These are phyloP conservation scores for Neurospora sp. DNA, from an alignment of 495 filamentous ascomycete species.

Conservation along the genomic window DNA sequence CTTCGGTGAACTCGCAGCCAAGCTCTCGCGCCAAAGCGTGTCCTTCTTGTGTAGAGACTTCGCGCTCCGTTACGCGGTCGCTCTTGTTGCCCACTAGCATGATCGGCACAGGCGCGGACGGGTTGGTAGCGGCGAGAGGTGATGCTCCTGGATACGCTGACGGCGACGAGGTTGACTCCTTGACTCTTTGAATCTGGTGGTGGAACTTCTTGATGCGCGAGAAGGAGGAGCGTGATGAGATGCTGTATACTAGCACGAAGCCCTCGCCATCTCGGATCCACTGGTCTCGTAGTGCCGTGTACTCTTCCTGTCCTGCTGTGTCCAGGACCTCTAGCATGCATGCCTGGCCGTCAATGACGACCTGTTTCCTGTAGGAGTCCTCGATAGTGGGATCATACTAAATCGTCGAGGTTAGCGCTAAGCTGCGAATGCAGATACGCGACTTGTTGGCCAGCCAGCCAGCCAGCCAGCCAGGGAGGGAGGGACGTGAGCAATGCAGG, in stretches of 20 bases:
- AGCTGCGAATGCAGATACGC: not conserved
- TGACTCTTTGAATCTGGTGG: slow-evolving; percentile 93
- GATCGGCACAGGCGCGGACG: slow-evolving; percentile 67
- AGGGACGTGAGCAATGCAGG: not conserved
- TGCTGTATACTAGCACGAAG: slow-evolving; percentile 96
- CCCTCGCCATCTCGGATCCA: slow-evolving; percentile 98
- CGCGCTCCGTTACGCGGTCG: slow-evolving; percentile 88
- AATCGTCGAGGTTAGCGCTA: not conserved
- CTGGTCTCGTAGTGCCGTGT: slow-evolving; percentile 92
- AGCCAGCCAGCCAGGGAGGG: not conserved
- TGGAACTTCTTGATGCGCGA: slow-evolving; percentile 90
- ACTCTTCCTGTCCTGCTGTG: slow-evolving; percentile 98
- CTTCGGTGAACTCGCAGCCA: slow-evolving; percentile 95
- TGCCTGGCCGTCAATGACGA: slow-evolving; percentile 90
- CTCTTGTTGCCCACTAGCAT: slow-evolving; percentile 99
- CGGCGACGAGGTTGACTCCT: slow-evolving; percentile 80
- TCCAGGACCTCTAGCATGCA: slow-evolving; percentile 99
- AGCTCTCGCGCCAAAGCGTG: slow-evolving; percentile 84
- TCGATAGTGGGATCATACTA: slow-evolving; percentile 96
- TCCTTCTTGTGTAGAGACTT: slow-evolving; percentile 94
- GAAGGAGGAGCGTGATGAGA: slow-evolving; percentile 91
- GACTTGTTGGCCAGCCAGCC: not conserved
- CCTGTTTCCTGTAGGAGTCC: slow-evolving; percentile 95
- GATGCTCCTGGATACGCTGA: slow-evolving; percentile 58
- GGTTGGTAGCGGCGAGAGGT: slow-evolving; percentile 38